These are phyloP conservation scores for Fagopyrum esculentum DNA, from an alignment of 148 eudicot species.

Conservation along the genomic window DNA sequence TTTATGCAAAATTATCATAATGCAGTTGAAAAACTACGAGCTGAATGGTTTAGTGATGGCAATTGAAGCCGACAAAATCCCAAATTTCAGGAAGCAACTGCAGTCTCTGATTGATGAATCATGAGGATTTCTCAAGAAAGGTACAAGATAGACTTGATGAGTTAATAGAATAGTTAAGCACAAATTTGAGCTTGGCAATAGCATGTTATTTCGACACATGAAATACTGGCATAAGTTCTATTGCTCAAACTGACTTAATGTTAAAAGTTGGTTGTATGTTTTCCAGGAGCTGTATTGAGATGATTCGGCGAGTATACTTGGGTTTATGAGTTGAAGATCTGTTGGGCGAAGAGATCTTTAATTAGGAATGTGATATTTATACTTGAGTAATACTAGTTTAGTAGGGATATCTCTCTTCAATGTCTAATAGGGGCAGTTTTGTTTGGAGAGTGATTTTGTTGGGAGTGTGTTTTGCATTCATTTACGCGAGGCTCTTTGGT, in stretches of 20 bases:
- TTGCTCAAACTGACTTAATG: background rate
- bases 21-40: slow-evolving; percentile 71
- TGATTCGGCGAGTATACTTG: background rate
- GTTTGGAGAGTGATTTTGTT: background rate
- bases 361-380: background rate
- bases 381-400: background rate
- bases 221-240: background rate
- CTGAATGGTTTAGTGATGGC: slow-evolving; percentile 78
- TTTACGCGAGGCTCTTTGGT: background rate
- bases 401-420: background rate
- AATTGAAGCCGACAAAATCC: slow-evolving; percentile 52
- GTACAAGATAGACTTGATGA: background rate
- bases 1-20: background rate
- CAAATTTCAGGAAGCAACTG: slow-evolving; percentile 49
- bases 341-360: background rate
- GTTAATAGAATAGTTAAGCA: background rate
- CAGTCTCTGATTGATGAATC: slow-evolving; percentile 52
- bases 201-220: background rate
- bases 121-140: background rate
- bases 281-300: background rate
- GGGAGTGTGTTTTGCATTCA: background rate
- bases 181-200: too few species aligned
- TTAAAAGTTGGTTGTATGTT: background rate
- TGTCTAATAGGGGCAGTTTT: background rate
- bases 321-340: background rate